These are phyloP conservation scores for Stentor coeruleus DNA, from an alignment of 73 alveolate genomes.

Conservation along the genomic window DNA sequence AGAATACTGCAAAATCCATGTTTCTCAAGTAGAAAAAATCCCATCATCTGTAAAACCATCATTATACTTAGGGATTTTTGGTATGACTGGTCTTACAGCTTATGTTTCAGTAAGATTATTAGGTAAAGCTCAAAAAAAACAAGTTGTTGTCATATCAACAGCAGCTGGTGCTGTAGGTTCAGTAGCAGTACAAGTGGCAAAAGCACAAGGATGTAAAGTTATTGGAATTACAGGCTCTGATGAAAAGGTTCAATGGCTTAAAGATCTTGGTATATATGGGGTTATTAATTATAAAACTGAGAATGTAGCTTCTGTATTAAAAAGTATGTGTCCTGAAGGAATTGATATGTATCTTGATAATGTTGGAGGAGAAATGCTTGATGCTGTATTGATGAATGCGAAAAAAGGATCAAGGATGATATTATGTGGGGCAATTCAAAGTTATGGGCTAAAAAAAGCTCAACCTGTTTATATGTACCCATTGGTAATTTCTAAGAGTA, in stretches of 20 bases:
- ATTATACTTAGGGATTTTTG: conserved; percentile 9
- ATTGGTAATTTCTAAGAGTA: conserved; percentile 52
- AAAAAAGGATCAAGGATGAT: conserved; percentile 44
- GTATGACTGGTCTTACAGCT: conserved; percentile 20
- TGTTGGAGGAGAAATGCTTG: conserved; percentile 73
- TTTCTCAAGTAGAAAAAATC: background rate
- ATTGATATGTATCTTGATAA: conserved; percentile 67
- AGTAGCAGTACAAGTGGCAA: conserved; percentile 69
- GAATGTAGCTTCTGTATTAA: conserved; percentile 27
- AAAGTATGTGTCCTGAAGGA: conserved; percentile 56
- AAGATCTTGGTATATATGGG: conserved; percentile 51
- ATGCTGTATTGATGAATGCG: conserved; percentile 45
- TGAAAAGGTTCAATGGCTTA: conserved; percentile 43
- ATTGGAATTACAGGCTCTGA: conserved; percentile 63
- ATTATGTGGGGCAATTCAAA: conserved; percentile 49
- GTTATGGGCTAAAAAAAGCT: conserved; percentile 40
- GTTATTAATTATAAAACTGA: conserved; percentile 62
- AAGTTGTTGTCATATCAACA: conserved; percentile 61
- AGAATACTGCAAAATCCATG: background rate
- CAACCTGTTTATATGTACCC: conserved; percentile 52
- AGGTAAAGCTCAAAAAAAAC: conserved; percentile 48
- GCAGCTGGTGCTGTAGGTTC: conserved; percentile 85
- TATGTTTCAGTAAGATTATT: background rate
- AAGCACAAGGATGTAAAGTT: conserved; percentile 50
- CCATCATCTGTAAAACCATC: background rate